These are phyloP conservation scores for Orbilia ellipsospora DNA, from an alignment of 2,329 filamentous ascomycete species.

Conservation along the genomic window DNA sequence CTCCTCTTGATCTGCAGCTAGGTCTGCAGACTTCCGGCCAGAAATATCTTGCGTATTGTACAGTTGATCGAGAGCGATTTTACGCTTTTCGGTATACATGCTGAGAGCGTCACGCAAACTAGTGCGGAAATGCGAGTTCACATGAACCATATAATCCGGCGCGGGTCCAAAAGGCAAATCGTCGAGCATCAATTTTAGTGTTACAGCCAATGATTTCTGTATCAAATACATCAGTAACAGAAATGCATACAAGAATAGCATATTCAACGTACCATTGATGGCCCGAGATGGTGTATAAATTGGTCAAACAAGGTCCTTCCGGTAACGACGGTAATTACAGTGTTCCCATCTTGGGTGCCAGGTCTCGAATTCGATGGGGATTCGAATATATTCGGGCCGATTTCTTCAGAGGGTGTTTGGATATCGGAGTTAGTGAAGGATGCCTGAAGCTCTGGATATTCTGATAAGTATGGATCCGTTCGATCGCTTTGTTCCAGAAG, in stretches of 20 bases:
- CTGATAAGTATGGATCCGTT: conserved; percentile 44
- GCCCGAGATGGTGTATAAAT: conserved; percentile 88
- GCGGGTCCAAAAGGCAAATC: conserved; percentile 82
- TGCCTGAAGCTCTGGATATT: conserved; percentile 60
- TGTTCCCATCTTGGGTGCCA: conserved; percentile 11
- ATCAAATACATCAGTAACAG: conserved; percentile 47
- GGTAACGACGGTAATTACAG: conserved; percentile 59
- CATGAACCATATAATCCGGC: conserved; percentile 74
- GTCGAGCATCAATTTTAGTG: conserved; percentile 85
- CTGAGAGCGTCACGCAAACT: conserved; percentile 83
- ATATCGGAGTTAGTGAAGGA: conserved; percentile 44
- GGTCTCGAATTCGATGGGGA: conserved; percentile 20
- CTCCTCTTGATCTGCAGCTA: conserved; percentile 94
- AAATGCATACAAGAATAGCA: neutral
- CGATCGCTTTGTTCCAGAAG: conserved; percentile 73
- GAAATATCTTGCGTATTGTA: conserved; percentile 80
- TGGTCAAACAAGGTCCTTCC: conserved; percentile 89
- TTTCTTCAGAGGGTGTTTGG: conserved; percentile 18
- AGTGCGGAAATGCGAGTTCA: conserved; percentile 81
- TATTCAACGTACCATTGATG: conserved; percentile 76
- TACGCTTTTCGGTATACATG: conserved; percentile 80
- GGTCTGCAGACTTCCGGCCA: conserved; percentile 74
- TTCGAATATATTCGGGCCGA: neutral
- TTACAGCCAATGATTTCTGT: conserved; percentile 88
- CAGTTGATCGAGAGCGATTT: conserved; percentile 78